Conservation (phyloP, 345 rosid species). For the Salix purpurea region DNA sequence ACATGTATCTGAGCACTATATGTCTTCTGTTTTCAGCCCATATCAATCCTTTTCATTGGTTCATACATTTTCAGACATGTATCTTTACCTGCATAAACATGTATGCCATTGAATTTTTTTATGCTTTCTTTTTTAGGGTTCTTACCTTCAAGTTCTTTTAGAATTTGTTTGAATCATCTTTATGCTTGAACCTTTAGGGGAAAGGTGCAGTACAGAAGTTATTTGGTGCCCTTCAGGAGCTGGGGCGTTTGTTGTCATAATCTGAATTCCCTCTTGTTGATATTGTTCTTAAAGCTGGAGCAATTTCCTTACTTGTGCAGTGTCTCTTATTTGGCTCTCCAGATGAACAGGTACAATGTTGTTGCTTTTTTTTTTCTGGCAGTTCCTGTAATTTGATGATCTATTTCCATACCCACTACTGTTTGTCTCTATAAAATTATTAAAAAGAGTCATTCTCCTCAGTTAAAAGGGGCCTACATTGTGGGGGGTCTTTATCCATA, state of each 20-base stretch:
- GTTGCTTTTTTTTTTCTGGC: neutral
- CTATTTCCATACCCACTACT: neutral
- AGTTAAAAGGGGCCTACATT: neutral
- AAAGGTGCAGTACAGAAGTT: conserved; percentile 79
- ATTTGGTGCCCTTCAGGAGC: conserved; percentile 72
- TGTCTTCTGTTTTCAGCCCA: neutral
- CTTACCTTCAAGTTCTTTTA: neutral
- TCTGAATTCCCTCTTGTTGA: conserved; percentile 84
- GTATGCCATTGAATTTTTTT: neutral
- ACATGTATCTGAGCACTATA: neutral
- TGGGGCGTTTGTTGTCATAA: conserved; percentile 77
- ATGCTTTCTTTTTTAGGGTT: neutral
- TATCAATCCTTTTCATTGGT: neutral
- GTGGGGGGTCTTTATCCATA: neutral
- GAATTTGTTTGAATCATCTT: conserved; percentile 14
- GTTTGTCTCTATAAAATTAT: neutral
- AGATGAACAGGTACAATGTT: conserved; percentile 71
- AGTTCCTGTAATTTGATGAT: neutral
- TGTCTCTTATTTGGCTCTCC: conserved; percentile 90
- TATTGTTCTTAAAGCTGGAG: conserved; percentile 76
- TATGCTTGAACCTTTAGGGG: conserved; percentile 45
- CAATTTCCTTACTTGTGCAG: conserved; percentile 74
- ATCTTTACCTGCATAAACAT: neutral
- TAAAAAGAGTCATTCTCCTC: neutral
- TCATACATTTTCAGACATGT: no score